Base-by-base conservation (phyloP, 495 filamentous ascomycete genomes). In the Friedmanniomyces endolithicus region DNA sequence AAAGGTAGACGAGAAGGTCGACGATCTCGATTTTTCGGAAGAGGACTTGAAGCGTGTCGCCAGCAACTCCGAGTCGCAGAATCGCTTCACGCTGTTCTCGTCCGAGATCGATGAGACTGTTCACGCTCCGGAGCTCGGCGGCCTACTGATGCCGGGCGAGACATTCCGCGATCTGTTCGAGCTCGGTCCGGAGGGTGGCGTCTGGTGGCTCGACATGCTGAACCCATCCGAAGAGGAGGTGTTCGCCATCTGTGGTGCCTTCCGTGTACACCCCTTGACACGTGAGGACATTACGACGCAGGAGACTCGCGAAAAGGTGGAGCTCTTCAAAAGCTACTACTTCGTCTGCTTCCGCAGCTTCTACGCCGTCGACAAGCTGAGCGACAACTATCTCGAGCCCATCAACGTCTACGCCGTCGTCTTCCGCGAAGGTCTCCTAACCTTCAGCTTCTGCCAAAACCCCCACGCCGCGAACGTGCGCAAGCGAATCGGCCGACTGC, bases 321-420 rank as follows among this genome's bases (percentile, higher is more conserved):
- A 98, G 67, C 80, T 98, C 31, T 98, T 98, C 72, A 84, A 87
- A 25, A 84, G 87, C 45, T 98, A 98, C 73, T 98, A 98, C 65
- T 94, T 98, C 64, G 88, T 95, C 49, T 94, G 86, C 67, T 98
- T 97, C 77, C 83, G 90, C 27, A 94, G 88, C 1, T 98, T 96
- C 69, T 85, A 78, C 56, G 87, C 89, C 56, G 71, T 82, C 60
- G 88, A 94, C 62, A 83, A 85, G 57, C 76, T 77, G 7, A 82
- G 75, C 57, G 90, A 95, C 62, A 69, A 82, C 55, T 86, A 81
- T 53, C 78, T 92, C 65, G 86, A 95, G 51, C 90, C 94, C 0
- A 85, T 94, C 66, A 94, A 96, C 68, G 82, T 95, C 57, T 98
- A 97, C 62, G 90, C 94, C 62, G 82, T 97, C 12, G 92, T 98